Base-by-base conservation (phyloP, 805 yeast species). In the Yarrowia sp. region DNA sequence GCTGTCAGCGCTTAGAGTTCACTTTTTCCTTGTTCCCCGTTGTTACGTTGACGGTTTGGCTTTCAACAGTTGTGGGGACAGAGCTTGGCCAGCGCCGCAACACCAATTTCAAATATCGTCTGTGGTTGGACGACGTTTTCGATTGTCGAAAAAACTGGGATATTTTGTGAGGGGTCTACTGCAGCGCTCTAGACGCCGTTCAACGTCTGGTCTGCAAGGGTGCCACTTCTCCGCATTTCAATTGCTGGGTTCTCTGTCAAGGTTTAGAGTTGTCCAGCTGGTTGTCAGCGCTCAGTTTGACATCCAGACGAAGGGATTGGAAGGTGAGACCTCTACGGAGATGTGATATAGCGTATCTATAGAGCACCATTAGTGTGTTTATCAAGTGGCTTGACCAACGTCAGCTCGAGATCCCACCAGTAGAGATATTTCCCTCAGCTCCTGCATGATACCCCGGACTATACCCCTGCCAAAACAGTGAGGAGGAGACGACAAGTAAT, bases 41-140 rank as follows among this genome's bases (percentile, higher is more conserved):
- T 55, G 45, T 55, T 55, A 55, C 36, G 47, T n/a, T 55, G 45
- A 13, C 31, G 31, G 31, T 55, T 55, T 9, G 61, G 17, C 28
- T 51, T 51, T 18, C 18, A 22, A 51, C 58, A 51, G 58, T 36
- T 51, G 58, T 51, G 58, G 58, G 58, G 58, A 51, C 22, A 22
- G 39, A 32, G 13, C 33, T 38, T 18, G 58, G 28, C 28, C 28
- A 22, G 28, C 14, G 58, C 33, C 43, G 51, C 36, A 31, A 43
- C 47, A 15, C 18, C 13, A 8, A 15, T 15, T 41, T 17, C 28
- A 22, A 22, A 22, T 22, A 22, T 22, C 28, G 28, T 22, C 28
- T 22, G 28, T 41, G 44, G 44, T 41, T 41, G 44, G 44, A 15
- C 13, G 44, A 15, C 28, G 28, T 5, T 22, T 22, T 3, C 28